Percentiles rank a stretch among this genome's conserved stretches.
Evolutionary conservation across 306 rosid species (phyloP).

Genomic region (Rosa chinensis): DNA sequence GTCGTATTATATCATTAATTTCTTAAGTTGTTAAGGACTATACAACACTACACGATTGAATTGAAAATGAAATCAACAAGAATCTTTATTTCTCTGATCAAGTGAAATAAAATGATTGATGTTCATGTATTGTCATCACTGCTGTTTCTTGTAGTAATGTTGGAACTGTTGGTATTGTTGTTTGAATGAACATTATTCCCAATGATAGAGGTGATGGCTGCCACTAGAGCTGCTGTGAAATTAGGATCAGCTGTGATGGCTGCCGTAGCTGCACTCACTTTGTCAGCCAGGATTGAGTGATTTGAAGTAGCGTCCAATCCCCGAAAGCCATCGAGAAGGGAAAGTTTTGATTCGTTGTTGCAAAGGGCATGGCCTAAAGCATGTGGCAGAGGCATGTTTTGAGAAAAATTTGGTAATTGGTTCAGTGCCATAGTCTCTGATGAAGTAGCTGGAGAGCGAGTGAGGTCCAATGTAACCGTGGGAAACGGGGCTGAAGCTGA

Average conservation of each 20-base stretch:
- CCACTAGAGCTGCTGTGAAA: conserved; percentile 60
- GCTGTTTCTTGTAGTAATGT: conserved; percentile 19
- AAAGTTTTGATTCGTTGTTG: conserved; percentile 13
- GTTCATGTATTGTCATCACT: conserved; percentile 28
- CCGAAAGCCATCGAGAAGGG: conserved; percentile 25
- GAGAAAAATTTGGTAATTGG: conserved; percentile 13
- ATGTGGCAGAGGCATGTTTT: conserved; percentile 22
- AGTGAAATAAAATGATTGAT: neutral
- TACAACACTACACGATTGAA: neutral
- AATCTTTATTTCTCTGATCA: neutral
- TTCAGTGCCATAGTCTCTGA: conserved; percentile 10
- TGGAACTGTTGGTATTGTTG: conserved; percentile 16
- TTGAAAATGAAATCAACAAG: neutral
- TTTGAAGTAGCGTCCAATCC: conserved; percentile 16
- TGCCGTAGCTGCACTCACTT: conserved; percentile 48
- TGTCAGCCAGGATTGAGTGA: conserved; percentile 25
- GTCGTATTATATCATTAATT: too few relatives aligned
- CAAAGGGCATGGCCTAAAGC: conserved; percentile 20
- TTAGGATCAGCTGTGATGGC: conserved; percentile 62
- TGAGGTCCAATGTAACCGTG: conserved; percentile 69
- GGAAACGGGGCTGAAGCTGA: conserved; percentile 83
- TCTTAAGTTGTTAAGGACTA: neutral
- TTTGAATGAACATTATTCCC: conserved; percentile 36
- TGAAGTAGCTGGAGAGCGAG: conserved; percentile 23
- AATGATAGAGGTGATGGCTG: conserved; percentile 57